Evolutionary conservation across 2,329 filamentous ascomycete genomes (phyloP).

Genomic region (Botryotinia narcissicola): DNA sequence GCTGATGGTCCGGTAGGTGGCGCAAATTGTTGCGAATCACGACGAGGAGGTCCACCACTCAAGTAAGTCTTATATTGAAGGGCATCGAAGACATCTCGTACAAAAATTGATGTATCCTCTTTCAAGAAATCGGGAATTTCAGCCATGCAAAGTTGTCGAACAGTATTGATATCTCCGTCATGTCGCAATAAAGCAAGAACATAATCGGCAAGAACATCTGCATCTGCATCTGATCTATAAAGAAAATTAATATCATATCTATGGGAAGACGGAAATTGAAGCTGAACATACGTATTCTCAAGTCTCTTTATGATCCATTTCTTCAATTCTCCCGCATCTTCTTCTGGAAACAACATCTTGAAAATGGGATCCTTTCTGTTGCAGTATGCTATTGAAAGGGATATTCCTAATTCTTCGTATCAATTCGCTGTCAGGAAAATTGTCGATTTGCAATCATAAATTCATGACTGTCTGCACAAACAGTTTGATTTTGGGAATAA

Average conservation of each 20-base stretch:
- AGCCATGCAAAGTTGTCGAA: constrained; percentile 65
- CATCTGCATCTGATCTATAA: constrained; percentile 71
- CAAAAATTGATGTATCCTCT: constrained; percentile 63
- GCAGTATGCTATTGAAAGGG: not conserved
- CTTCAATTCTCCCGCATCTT: constrained; percentile 64
- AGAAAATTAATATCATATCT: constrained; percentile 1
- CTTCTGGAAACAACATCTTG: constrained; percentile 61
- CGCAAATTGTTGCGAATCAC: constrained; percentile 29
- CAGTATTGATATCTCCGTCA: constrained; percentile 62
- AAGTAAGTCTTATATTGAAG: constrained; percentile 61
- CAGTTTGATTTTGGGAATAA: not conserved
- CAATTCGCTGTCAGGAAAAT: not conserved
- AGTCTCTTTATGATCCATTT: constrained; percentile 75
- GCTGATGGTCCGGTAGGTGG: constrained; percentile 35
- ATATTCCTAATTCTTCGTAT: not conserved
- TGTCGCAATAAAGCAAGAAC: constrained; percentile 74
- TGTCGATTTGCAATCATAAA: not conserved
- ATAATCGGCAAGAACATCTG: constrained; percentile 80
- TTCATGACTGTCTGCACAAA: constrained; percentile 6
- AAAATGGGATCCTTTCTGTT: not conserved
- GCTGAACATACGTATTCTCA: constrained; percentile 62
- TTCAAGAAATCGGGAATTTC: constrained; percentile 75
- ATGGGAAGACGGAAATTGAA: constrained; percentile 26
- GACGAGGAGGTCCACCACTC: constrained; percentile 47
- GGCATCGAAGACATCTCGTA: constrained; percentile 67